Evolutionary conservation across 1,284 basidiomycete genomes (phyloP).

Genomic region (Microbotryum lychnidis-dioicae): DNA sequence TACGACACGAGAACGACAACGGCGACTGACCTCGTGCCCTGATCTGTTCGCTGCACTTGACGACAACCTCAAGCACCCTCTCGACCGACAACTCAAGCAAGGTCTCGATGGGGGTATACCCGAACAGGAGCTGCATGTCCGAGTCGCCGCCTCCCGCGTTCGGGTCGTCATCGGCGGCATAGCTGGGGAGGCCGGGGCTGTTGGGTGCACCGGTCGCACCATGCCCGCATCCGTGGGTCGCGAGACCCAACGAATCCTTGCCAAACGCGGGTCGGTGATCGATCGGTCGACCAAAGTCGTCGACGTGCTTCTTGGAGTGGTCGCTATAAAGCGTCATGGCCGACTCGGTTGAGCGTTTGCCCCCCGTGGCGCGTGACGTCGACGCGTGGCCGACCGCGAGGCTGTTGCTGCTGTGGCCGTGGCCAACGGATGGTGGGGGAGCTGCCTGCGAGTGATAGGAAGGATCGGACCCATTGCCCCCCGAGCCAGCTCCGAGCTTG

Average conservation of each 20-base stretch:
- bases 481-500: too few species aligned
- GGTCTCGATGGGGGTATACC: slow-evolving; percentile 23
- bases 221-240: not conserved
- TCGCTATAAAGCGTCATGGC: too few species aligned
- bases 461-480: too few species aligned
- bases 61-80: slow-evolving; percentile 18
- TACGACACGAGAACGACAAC: not conserved
- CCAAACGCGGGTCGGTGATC: slow-evolving; percentile 12
- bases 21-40: slow-evolving; percentile 12
- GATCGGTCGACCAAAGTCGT: slow-evolving; percentile 28
- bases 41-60: slow-evolving; percentile 13
- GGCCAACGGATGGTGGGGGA: too few species aligned
- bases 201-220: not conserved
- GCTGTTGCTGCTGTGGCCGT: too few species aligned
- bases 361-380: too few species aligned
- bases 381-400: too few species aligned
- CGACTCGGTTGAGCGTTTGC: too few species aligned
- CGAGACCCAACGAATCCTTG: not conserved
- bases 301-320: slow-evolving; percentile 10
- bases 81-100: slow-evolving; percentile 16
- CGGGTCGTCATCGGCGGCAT: slow-evolving; percentile 4
- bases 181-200: slow-evolving; percentile 6
- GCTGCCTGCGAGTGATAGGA: too few species aligned
- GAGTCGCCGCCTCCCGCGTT: not conserved
- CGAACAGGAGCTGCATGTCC: slow-evolving; percentile 23